Base-by-base conservation (phyloP, 1,284 basidiomycete species). In the Cryptococcus sp. region DNA sequence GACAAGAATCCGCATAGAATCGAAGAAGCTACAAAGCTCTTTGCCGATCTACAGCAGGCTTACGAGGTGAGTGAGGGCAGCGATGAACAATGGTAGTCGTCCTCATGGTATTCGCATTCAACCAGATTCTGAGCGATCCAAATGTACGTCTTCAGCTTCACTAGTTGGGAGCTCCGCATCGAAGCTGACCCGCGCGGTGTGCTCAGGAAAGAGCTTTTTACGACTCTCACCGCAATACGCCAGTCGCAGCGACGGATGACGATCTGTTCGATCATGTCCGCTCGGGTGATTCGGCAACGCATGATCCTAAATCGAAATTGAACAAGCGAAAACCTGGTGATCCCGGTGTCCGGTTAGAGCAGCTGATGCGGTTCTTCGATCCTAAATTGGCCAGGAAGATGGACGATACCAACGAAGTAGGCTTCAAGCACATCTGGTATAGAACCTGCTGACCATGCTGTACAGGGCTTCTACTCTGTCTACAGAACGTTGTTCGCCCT, bases 201-300 rank as follows among this genome's bases (percentile, higher is more conserved):
- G 5, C 15, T 3, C 84, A 93, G 90, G 94, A 99, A 83, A 83
- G 95, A 62, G 93, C 95, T 45, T 99, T 94, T 91, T 99, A 99
- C 76, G 95, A 99, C 76, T 87, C 87, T n/a, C 94, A 98, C 76
- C 85, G 90, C 47, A 88, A 91, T 38, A 88, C 89, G n/a, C 82
- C 93, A 8, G 83, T 83, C 13, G 89, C 91, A 1, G 89, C 91
- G 67, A 87, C 89, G 43, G 92, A 94, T 73, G 88, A 88, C 56
- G 86, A 85, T 11, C 85, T 94, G 5, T 91, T 91, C 68, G 87
- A 93, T 62, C 90, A 93, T 67, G 89, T 96, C 63, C 84, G 86
- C 54, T 84, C 80, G 50, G 93, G 92, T 30, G 79, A 76, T 39
- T 65, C 68, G 10, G 74, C 75, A 1, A 70, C 73, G n/a, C 58